These are phyloP conservation scores for Aspergillus wentii DNA, from an alignment of 495 filamentous ascomycete genomes.

Conservation along the genomic window DNA sequence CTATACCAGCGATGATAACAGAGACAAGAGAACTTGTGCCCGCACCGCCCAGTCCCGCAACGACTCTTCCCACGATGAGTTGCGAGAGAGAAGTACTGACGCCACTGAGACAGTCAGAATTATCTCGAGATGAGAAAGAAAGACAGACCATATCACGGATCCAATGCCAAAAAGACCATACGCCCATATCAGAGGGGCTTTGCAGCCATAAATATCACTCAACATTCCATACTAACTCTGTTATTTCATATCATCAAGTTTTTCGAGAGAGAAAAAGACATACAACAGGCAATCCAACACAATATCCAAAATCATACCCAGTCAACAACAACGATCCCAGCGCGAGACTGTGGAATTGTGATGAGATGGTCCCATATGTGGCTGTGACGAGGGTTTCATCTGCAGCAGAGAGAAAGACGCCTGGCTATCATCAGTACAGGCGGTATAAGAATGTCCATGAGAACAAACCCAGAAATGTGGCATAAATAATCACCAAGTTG, in stretches of 20 bases:
- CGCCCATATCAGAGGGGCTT: not conserved
- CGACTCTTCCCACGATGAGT: constrained; percentile 1
- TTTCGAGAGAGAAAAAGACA: not conserved
- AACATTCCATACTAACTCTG: constrained; percentile 1
- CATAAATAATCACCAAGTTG: no score
- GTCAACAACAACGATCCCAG: constrained; percentile 2
- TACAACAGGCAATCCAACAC: constrained; percentile 6
- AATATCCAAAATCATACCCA: constrained; percentile 7
- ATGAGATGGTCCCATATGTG: constrained; percentile 5
- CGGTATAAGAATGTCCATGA: no score
- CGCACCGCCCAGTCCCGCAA: not conserved
- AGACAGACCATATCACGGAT: constrained; percentile 1
- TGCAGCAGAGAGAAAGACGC: constrained; percentile 2
- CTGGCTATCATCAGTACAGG: no score
- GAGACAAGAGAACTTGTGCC: constrained; percentile 1
- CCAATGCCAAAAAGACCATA: constrained; percentile 4
- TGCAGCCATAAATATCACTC: constrained; percentile 1
- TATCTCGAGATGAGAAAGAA: not conserved
- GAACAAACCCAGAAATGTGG: no score
- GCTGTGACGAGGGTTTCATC: constrained; percentile 5
- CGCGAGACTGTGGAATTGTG: constrained; percentile 1
- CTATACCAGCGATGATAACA: constrained; percentile 3
- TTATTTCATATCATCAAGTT: not conserved
- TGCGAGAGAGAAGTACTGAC: not conserved
- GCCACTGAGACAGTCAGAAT: not conserved